phyloP scores from a whole-genome alignment of 306 rosid species.

The Ceratonia siliqua region DNA sequence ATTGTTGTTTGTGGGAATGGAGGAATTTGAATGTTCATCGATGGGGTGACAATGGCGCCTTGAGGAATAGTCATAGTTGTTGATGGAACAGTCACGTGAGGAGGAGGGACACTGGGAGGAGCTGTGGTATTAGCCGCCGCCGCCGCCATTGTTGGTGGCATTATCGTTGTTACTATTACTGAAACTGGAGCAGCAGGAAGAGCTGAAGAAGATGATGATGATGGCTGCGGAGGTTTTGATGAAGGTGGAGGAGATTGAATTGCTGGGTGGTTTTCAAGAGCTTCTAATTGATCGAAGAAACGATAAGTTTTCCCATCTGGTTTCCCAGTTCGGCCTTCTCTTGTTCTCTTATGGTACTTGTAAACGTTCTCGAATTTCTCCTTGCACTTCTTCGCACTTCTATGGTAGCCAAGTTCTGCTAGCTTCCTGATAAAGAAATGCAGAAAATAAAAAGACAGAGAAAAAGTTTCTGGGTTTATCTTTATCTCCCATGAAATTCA shows the following conservation, averaged over 20 bases:
- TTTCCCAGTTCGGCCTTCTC: slow-evolving; percentile 82
- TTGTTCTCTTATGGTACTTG: slow-evolving; percentile 94
- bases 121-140: neutral
- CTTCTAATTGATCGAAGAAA: slow-evolving; percentile 80
- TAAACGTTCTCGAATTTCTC: slow-evolving; percentile 96
- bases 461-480: slow-evolving; percentile 16
- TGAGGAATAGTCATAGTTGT: slow-evolving; percentile 40
- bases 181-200: slow-evolving; percentile 36
- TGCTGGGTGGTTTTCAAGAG: slow-evolving; percentile 59
- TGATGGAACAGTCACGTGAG: slow-evolving; percentile 57
- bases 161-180: neutral
- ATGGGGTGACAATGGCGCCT: slow-evolving; percentile 18
- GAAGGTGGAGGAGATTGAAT: slow-evolving; percentile 31
- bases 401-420: slow-evolving; percentile 79
- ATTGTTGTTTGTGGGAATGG: slow-evolving; percentile 39
- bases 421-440: slow-evolving; percentile 63
- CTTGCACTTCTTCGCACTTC: slow-evolving; percentile 92
- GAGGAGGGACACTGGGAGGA: neutral
- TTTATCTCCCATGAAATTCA: slow-evolving; percentile 35
- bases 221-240: slow-evolving; percentile 1
- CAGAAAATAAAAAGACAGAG: neutral
- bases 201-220: neutral
- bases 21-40: slow-evolving; percentile 36
- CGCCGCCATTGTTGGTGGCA: slow-evolving; percentile 9
- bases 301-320: slow-evolving; percentile 85